Conservation (phyloP, 1,284 basidiomycete species). For the Heterobasidion irregulare region DNA sequence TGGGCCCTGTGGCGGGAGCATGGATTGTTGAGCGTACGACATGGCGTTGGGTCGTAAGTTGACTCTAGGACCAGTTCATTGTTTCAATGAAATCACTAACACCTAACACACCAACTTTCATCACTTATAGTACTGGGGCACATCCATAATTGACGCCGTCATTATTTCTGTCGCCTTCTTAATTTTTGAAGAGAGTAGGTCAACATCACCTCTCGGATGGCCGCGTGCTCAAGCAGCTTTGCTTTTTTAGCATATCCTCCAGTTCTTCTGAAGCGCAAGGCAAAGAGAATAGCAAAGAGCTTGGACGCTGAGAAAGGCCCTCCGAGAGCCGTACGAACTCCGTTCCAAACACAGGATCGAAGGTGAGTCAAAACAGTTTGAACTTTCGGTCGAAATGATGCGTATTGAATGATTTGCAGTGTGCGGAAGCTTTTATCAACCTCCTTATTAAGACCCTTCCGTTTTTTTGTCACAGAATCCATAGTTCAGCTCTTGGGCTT, state of each 20-base stretch:
- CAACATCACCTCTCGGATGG: neutral
- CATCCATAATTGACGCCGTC: constrained; percentile 26
- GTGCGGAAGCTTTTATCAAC: too few species aligned
- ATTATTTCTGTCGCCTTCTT: constrained; percentile 31
- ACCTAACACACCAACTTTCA: neutral
- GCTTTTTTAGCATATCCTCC: constrained; percentile 29
- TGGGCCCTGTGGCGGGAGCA: constrained; percentile 31
- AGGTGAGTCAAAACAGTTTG: too few species aligned
- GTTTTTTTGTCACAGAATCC: constrained; percentile 33
- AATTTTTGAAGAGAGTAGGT: constrained; percentile 34
- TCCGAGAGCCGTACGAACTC: constrained; percentile 19
- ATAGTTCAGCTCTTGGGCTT: constrained; percentile 35
- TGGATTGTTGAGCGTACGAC: constrained; percentile 31
- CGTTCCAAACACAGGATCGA: too few species aligned
- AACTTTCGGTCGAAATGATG: too few species aligned
- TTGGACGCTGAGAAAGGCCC: constrained; percentile 25
- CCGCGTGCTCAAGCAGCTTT: neutral
- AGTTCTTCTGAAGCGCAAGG: constrained; percentile 34
- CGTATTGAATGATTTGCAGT: too few species aligned
- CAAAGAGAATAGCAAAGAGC: constrained; percentile 27
- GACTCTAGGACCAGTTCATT: neutral
- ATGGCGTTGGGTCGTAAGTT: constrained; percentile 29
- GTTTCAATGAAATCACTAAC: too few species aligned
- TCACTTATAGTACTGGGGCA: constrained; percentile 26
- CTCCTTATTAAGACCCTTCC: constrained; percentile 23